These are phyloP conservation scores for Calonectria henricotiae DNA, from an alignment of 2,329 filamentous ascomycete genomes.

Conservation along the genomic window DNA sequence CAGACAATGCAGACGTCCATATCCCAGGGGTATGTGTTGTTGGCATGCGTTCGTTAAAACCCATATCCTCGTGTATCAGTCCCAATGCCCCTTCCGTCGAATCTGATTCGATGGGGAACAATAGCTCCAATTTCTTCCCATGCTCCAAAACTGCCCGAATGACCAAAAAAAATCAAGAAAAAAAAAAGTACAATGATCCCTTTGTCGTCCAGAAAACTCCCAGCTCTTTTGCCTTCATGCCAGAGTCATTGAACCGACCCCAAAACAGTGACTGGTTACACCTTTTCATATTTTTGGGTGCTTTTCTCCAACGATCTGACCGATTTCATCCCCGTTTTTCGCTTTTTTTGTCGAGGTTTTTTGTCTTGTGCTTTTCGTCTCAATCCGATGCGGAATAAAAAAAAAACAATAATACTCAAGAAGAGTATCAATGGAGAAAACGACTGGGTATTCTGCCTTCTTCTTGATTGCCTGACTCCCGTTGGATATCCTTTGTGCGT, in stretches of 20 bases:
- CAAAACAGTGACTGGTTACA: constrained; percentile 27
- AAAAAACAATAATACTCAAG: constrained; percentile 18
- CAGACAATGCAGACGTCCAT: constrained; percentile 40
- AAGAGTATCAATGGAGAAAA: constrained; percentile 19
- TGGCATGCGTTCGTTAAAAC: constrained; percentile 48
- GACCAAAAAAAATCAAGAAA: neutral
- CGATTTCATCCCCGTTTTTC: neutral
- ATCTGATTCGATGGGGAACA: constrained; percentile 47
- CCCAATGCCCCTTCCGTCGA: constrained; percentile 46
- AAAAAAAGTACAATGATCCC: constrained; percentile 17
- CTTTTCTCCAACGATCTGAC: constrained; percentile 18
- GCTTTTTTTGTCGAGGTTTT: constrained; percentile 24
- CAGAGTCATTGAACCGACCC: constrained; percentile 34
- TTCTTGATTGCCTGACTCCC: constrained; percentile 14
- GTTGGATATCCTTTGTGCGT: constrained; percentile 19
- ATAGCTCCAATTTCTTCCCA: constrained; percentile 45
- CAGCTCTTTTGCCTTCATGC: constrained; percentile 34
- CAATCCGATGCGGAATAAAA: constrained; percentile 12
- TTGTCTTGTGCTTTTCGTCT: constrained; percentile 32
- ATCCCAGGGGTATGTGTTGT: constrained; percentile 40
- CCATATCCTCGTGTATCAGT: constrained; percentile 49
- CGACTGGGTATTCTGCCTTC: neutral
- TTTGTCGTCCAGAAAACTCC: constrained; percentile 47
- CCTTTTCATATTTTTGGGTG: constrained; percentile 30
- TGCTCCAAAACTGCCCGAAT: constrained; percentile 42